Base-by-base conservation (phyloP, 192 early-diverging fungal genomes). In the Dispira parvispora region DNA sequence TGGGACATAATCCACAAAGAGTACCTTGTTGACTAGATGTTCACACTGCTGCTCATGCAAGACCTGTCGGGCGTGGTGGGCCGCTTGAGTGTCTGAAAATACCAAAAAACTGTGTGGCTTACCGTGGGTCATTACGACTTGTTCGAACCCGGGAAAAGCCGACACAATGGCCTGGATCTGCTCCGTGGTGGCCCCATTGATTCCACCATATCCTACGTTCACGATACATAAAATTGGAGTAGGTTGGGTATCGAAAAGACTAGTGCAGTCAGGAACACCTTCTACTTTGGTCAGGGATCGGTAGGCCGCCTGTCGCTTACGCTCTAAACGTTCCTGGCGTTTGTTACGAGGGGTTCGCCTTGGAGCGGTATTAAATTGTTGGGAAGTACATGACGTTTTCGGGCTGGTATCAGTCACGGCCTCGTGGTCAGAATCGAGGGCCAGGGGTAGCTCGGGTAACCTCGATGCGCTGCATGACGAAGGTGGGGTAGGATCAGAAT, bases 111-210 rank as follows among this genome's bases (percentile, higher is more conserved):
- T 38, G 32, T 38, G 32, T 38, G 32, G 32, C 32, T 38, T 71
- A 38, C 67, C 71, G 23, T 63, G 62, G 8, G 67, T 43, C 62
- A 73, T 68, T n/a, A 75, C 69, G 0, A 71, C 63, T 12, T 65
- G 66, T 46, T 57, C 65, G 50, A 73, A 78, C 1, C 73, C 73
- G 0, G n/a, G 45, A 46, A 46, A 69, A 18, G 18, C 32, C 0
- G 49, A 28, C 46, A 75, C 70, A 0, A 61, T 64, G 8, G 43
- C 43, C 58, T 78, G 71, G 23, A 78, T 62, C 27, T 67, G 67
- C 25, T 68, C 67, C 16, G 25, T 50, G 5, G 70, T 64, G 2
- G 65, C 67, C 28, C 71, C 63, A 46, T 68, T 73, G 3, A 73
- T 62, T 26, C 64, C 62, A 14, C 67, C 71, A 23, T 58, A 62